Evolutionary conservation across 345 rosid species (phyloP).

Genomic region (Aquilaria sinensis): DNA sequence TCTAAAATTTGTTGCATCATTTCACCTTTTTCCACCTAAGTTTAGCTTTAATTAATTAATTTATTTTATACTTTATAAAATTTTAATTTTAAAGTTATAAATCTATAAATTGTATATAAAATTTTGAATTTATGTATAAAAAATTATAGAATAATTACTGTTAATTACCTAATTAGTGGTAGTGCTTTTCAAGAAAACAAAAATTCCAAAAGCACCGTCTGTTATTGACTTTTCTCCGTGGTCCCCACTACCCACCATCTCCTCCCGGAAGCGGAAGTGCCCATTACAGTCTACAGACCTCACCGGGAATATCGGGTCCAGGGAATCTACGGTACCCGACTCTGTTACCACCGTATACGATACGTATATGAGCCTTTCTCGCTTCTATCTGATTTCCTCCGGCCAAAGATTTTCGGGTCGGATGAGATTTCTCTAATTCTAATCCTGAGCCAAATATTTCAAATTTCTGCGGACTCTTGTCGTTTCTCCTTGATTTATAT

Average conservation of each 20-base stretch:
- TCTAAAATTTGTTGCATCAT: too few species aligned
- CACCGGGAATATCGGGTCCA: constrained; percentile 24
- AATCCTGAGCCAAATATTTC: not conserved
- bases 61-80: too few species aligned
- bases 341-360: constrained; percentile 11
- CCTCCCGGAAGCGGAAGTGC: constrained; percentile 7
- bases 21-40: too few species aligned
- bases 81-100: too few species aligned
- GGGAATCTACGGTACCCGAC: constrained; percentile 17
- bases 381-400: not conserved
- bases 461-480: not conserved
- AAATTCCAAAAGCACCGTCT: not conserved
- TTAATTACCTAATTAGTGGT: too few species aligned
- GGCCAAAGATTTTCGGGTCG: not conserved
- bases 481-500: too few species aligned
- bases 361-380: constrained; percentile 13
- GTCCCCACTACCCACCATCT: constrained; percentile 12
- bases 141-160: too few species aligned
- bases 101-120: too few species aligned
- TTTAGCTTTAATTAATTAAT: too few species aligned
- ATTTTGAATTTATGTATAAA: too few species aligned
- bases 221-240: constrained; percentile 19
- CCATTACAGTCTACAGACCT: not conserved
- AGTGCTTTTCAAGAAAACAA: too few species aligned
- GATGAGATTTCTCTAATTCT: not conserved